phyloP scores from a whole-genome alignment of 805 yeast species.

The Ascoidea asiatica region DNA sequence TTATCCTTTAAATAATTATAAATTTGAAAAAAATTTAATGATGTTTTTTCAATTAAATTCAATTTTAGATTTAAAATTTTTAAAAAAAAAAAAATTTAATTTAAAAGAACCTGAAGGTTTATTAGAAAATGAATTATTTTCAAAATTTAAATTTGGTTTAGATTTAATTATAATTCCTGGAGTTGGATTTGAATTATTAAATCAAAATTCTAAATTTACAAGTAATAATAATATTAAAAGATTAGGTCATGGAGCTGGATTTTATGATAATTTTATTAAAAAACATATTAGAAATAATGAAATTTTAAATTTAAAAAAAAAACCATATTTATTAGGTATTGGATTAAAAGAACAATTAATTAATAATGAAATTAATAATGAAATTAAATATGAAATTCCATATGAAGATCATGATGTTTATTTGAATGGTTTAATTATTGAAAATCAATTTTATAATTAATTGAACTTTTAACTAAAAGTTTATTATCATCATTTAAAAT shows the following conservation, averaged over 20 bases:
- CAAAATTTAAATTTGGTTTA: conserved; percentile 24
- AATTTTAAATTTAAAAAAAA: too few species aligned
- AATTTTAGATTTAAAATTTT: conserved; percentile 28
- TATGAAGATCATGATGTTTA: conserved; percentile 49
- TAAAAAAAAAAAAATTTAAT: conserved; percentile 61
- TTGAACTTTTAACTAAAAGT: conserved; percentile 42
- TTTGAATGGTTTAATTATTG: conserved; percentile 41
- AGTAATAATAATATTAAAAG: conserved; percentile 27
- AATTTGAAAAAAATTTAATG: conserved; percentile 14
- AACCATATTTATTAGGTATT: conserved; percentile 43
- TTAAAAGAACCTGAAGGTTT: conserved; percentile 53
- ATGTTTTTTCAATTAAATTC: conserved; percentile 39
- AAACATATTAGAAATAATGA: conserved; percentile 22
- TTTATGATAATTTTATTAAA: conserved; percentile 65
- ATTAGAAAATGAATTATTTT: conserved; percentile 12
- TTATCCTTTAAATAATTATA: background rate
- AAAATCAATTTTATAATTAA: conserved; percentile 25
- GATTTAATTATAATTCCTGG: conserved; percentile 80
- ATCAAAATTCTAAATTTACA: conserved; percentile 10
- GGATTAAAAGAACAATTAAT: conserved; percentile 57
- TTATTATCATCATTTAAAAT: conserved; percentile 41
- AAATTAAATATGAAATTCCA: too few species aligned
- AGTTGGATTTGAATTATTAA: conserved; percentile 39
- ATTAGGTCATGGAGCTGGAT: conserved; percentile 90
- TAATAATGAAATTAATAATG: too few species aligned